Conservation (phyloP, 805 yeast species). For the Candida suzukii region DNA sequence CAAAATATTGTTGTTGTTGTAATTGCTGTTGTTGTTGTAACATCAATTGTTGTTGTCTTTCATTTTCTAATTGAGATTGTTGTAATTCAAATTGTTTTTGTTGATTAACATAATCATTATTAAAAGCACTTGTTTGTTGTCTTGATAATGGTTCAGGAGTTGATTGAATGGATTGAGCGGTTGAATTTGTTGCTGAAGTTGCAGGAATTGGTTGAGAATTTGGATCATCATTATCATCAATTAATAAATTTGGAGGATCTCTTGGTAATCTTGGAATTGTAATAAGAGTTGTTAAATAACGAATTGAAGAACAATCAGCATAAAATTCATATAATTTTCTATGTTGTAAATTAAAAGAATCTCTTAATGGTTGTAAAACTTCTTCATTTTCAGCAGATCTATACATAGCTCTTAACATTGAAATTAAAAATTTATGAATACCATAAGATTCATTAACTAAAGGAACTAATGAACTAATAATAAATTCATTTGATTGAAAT, state of each 20-base stretch:
- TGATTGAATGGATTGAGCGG: constrained; percentile 7
- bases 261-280: constrained; percentile 64
- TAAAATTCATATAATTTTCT: constrained; percentile 71
- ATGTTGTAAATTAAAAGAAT: constrained; percentile 66
- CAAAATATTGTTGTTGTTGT: constrained; percentile 68
- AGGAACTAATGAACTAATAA: constrained; percentile 82
- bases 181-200: constrained; percentile 8
- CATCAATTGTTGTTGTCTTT: constrained; percentile 56
- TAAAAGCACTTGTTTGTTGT: constrained; percentile 48
- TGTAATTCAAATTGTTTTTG: constrained; percentile 52
- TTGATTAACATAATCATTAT: constrained; percentile 29
- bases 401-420: constrained; percentile 87
- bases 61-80: constrained; percentile 52
- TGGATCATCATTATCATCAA: constrained; percentile 37
- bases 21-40: constrained; percentile 62
- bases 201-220: constrained; percentile 27
- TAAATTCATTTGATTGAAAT: constrained; percentile 60
- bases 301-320: constrained; percentile 82
- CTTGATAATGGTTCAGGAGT: constrained; percentile 40
- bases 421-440: constrained; percentile 78
- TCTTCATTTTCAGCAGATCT: constrained; percentile 67
- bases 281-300: constrained; percentile 72
- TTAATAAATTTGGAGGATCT: constrained; percentile 52
- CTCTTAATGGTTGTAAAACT: constrained; percentile 66
- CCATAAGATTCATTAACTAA: constrained; percentile 89